Evolutionary conservation across 1,284 basidiomycete species (phyloP).

Genomic region (Ganoderma lingzhi): DNA sequence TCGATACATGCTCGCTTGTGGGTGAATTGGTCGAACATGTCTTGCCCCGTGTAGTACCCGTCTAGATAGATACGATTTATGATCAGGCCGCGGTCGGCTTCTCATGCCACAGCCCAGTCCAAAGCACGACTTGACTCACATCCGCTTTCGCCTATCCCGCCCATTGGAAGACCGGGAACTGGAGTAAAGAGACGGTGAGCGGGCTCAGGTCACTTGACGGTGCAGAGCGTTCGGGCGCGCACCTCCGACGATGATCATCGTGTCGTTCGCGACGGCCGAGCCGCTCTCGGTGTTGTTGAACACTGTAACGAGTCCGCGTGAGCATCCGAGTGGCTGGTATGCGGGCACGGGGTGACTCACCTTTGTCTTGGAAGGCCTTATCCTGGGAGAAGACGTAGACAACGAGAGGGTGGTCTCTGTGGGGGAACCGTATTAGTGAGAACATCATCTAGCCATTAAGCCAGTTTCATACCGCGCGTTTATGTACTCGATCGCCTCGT

Average conservation of each 20-base stretch:
- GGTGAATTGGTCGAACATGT: slow-evolving; percentile 14
- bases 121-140: no score
- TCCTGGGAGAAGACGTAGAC: slow-evolving; percentile 78
- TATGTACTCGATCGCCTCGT: slow-evolving; percentile 76
- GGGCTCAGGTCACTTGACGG: no score
- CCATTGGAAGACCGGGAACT: slow-evolving; percentile 9
- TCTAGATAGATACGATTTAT: no score
- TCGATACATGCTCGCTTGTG: slow-evolving; percentile 7
- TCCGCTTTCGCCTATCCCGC: slow-evolving; percentile 1
- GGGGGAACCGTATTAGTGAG: background rate
- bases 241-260: slow-evolving; percentile 9
- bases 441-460: background rate
- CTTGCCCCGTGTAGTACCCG: slow-evolving; percentile 12
- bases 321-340: background rate
- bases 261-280: slow-evolving; percentile 6
- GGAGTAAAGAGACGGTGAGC: no score
- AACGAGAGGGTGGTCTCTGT: slow-evolving; percentile 70
- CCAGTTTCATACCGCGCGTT: slow-evolving; percentile 49
- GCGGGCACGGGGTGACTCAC: background rate
- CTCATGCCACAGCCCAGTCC: no score
- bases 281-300: slow-evolving; percentile 10
- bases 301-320: background rate
- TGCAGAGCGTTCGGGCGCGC: no score
- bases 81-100: no score
- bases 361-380: slow-evolving; percentile 60